Evolutionary conservation across 441 rosid genomes (phyloP), one percentile per base, ranked within the genome.

Genomic region (Aleurites moluccanus): DNA sequence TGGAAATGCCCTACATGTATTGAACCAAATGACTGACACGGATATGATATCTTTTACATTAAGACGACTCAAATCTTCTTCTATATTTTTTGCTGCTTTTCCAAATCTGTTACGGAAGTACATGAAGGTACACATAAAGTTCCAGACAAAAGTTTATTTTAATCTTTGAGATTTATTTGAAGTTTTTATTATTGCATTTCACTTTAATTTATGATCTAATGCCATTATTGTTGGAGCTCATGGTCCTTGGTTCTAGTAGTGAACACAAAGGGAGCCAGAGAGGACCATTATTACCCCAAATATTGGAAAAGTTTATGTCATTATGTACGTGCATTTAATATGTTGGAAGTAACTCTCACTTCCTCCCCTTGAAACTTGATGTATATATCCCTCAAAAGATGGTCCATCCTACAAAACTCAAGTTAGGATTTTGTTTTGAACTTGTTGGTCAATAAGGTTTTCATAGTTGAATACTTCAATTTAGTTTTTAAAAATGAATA

Each of bases 21-120:
- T 96, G 79, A 93, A 96, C 76, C 99, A 93, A 84, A 96, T 96
- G 98, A 96, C 99, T 0, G 98, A 96, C 74, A 61, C 86, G 6
- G 92, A 89, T 70, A 96, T 96, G 98, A 85, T 96, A 82, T 73
- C 98, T 10, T 96, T 88, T 80, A 90, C 98, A 75, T 78, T 96
- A 66, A 82, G 97, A 20, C 92, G 96, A 33, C 84, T 93, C 60
- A 89, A 88, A 78, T 89, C 80, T 83, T 96, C 99, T 2, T 79
- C 96, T 6, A 64, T 90, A 50, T 85, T 93, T 73, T 80, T 96
- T 75, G 85, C 91, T 63, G 97, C 95, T 59, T 89, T 93, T 78
- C 99, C 99, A 33, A 87, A 91, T 83, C 88, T 95, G 56, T 65
- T 91, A 42, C 85, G 99, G 83, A 93, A 87, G 82, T 95, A 90